phyloP scores from a whole-genome alignment of 345 rosid genomes.

The Brassica carinata region DNA sequence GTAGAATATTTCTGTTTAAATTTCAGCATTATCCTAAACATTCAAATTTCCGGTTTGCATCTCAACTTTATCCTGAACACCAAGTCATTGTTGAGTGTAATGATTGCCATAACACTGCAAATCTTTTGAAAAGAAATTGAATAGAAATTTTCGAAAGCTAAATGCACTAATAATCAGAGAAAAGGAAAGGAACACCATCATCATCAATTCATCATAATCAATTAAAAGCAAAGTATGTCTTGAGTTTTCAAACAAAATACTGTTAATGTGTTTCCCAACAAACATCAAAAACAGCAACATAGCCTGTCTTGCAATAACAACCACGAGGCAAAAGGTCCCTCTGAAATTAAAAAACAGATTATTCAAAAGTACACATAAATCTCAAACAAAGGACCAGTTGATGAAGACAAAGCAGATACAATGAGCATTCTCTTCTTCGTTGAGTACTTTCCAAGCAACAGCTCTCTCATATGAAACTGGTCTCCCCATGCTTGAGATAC shows the following conservation, averaged over 20 bases:
- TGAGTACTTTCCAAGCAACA: slow-evolving; percentile 96
- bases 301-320: neutral
- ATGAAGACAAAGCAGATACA: slow-evolving; percentile 96
- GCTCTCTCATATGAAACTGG: slow-evolving; percentile 95
- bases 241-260: slow-evolving; percentile 41
- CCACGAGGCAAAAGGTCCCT: slow-evolving; percentile 5
- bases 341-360: neutral
- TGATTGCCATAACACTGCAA: slow-evolving; percentile 19
- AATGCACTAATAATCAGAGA: neutral
- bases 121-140: no score
- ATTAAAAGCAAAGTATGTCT: slow-evolving; percentile 20
- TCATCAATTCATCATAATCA: neutral
- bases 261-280: slow-evolving; percentile 12
- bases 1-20: no score
- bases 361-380: neutral
- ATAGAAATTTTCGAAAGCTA: no score
- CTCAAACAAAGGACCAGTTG: slow-evolving; percentile 95
- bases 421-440: slow-evolving; percentile 93
- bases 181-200: neutral
- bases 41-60: neutral
- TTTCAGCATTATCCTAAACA: no score
- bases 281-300: slow-evolving; percentile 38
- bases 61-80: neutral
- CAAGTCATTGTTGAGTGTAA: slow-evolving; percentile 7
- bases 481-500: slow-evolving; percentile 98